A percentile compares a stretch with the other conserved stretches of the same genome.
Conservation (phyloP, 495 filamentous ascomycete genomes). For the Xylaria intraflava region DNA sequence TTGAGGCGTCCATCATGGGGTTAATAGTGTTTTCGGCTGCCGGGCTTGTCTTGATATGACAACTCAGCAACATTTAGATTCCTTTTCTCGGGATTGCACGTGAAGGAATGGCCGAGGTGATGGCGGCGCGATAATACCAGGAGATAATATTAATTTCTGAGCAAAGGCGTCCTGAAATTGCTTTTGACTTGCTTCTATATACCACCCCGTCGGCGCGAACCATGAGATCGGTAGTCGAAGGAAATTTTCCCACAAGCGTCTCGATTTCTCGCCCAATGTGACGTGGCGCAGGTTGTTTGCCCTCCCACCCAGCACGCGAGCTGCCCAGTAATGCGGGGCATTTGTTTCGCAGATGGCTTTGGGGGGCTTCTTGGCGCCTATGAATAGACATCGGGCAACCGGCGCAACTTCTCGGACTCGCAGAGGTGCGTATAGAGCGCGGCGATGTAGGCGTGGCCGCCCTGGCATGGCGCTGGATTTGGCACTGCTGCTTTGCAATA, state of each 20-base stretch:
- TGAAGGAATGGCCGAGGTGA: background rate
- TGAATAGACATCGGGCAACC: background rate
- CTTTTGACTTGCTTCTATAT: constrained; percentile 6
- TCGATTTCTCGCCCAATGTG: background rate
- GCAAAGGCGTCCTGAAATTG: constrained; percentile 3
- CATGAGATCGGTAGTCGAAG: background rate
- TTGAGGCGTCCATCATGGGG: constrained; percentile 28
- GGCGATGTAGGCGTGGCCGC: background rate
- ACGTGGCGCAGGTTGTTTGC: background rate
- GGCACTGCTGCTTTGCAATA: constrained; percentile 2
- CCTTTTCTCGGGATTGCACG: constrained; percentile 4
- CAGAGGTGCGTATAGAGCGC: background rate
- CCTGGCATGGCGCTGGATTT: background rate
- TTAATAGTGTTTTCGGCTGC: constrained; percentile 26
- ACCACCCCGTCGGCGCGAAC: background rate
- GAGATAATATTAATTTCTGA: background rate
- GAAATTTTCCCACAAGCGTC: background rate
- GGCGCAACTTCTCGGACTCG: background rate
- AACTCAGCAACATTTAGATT: background rate
- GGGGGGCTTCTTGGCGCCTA: background rate
- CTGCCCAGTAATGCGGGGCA: background rate
- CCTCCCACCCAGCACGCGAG: background rate
- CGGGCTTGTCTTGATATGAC: constrained; percentile 24
- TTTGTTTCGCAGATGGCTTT: background rate
- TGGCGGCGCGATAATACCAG: background rate